These are phyloP conservation scores for Podila clonocystis DNA, from an alignment of 192 early-diverging fungal species.

Conservation along the genomic window DNA sequence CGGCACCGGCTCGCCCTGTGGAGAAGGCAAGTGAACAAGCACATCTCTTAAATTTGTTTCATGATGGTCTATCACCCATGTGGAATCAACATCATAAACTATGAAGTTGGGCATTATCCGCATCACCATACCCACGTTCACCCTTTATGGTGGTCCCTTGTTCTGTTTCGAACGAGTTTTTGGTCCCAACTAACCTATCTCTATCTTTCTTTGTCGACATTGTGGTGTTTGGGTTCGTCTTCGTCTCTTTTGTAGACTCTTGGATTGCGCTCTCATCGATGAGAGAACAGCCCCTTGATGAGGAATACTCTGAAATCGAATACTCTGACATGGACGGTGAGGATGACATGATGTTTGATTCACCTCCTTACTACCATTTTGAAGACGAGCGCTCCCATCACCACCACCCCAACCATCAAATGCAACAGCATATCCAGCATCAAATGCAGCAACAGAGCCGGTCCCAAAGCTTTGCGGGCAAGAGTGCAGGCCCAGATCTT, in stretches of 20 bases:
- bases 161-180: not conserved
- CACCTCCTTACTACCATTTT: constrained; percentile 40
- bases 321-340: constrained; percentile 52
- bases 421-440: constrained; percentile 8
- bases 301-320: constrained; percentile 49
- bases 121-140: too few species aligned
- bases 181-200: not conserved
- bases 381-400: constrained; percentile 27
- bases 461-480: constrained; percentile 26
- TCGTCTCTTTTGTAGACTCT: constrained; percentile 13
- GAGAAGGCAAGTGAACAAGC: constrained; percentile 35
- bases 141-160: too few species aligned
- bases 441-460: constrained; percentile 14
- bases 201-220: not conserved
- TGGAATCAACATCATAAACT: too few species aligned
- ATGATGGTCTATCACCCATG: too few species aligned
- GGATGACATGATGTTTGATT: constrained; percentile 50
- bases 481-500: constrained; percentile 18
- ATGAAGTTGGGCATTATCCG: too few species aligned
- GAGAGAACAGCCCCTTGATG: constrained; percentile 40
- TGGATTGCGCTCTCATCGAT: constrained; percentile 41
- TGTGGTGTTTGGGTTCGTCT: not conserved
- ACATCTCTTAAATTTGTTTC: too few species aligned
- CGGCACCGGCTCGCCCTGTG: constrained; percentile 43
- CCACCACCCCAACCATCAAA: constrained; percentile 5